A percentile compares a stretch with the other conserved stretches of the same genome.
These are phyloP conservation scores for Pseudogymnoascus sp. DNA, from an alignment of 2,329 filamentous ascomycete genomes.

Conservation along the genomic window DNA sequence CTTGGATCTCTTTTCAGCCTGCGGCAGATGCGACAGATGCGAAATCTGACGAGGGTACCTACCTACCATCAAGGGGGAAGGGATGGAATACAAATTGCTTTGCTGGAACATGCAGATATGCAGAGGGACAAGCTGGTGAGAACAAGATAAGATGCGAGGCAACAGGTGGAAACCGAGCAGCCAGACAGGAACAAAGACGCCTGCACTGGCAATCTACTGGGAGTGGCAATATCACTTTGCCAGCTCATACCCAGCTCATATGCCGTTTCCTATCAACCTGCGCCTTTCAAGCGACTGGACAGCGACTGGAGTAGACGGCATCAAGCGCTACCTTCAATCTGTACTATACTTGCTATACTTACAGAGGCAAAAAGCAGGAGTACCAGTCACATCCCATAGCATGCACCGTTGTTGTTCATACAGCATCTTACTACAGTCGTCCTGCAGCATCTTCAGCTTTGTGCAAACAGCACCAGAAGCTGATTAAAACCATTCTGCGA, in stretches of 20 bases:
- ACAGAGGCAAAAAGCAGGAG: not conserved
- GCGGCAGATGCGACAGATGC: slow-evolving; percentile 5
- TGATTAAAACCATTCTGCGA: slow-evolving; percentile 1
- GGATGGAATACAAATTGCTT: not conserved
- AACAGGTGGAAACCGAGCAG: not conserved
- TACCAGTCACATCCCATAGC: slow-evolving; percentile 3
- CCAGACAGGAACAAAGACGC: not conserved
- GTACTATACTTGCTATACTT: not conserved
- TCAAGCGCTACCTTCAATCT: not conserved
- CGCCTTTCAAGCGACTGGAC: not conserved
- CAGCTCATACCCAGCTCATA: slow-evolving; percentile 5
- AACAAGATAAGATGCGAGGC: not conserved
- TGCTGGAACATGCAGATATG: not conserved
- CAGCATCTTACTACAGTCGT: not conserved
- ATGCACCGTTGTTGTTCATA: slow-evolving; percentile 8
- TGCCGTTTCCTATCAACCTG: not conserved
- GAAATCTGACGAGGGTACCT: slow-evolving; percentile 6
- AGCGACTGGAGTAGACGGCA: not conserved
- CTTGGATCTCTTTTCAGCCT: slow-evolving; percentile 4
- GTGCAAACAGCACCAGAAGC: slow-evolving; percentile 3
- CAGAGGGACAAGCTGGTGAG: not conserved
- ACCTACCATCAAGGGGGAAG: not conserved
- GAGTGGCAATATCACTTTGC: slow-evolving; percentile 5
- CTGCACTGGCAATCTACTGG: not conserved
- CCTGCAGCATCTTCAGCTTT: slow-evolving; percentile 5